Evolutionary conservation across 371 early-diverging fungal genomes (phyloP).

Genomic region (Paraphysoderma sedebokerense): DNA sequence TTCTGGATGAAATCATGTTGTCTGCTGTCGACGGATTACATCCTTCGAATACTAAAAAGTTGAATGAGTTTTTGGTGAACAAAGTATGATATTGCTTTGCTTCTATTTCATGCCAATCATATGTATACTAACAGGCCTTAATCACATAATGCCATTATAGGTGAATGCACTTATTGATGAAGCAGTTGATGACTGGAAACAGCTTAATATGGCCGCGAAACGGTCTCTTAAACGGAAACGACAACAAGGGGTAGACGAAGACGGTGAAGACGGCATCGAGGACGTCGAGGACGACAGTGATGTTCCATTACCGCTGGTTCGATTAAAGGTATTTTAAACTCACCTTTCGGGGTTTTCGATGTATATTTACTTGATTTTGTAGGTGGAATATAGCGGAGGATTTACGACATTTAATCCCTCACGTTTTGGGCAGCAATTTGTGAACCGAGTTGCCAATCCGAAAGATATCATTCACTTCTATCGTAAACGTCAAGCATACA

Average conservation of each 20-base stretch:
- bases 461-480: conserved; percentile 76
- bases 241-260: background rate
- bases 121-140: background rate
- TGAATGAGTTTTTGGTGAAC: conserved; percentile 24
- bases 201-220: conserved; percentile 22
- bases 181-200: conserved; percentile 47
- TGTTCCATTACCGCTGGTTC: conserved; percentile 52
- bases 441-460: conserved; percentile 83
- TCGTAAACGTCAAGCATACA: conserved; percentile 13
- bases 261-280: background rate
- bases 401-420: conserved; percentile 62
- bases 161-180: conserved; percentile 45
- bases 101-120: too few species aligned
- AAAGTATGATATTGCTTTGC: too few species aligned
- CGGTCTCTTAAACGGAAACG: conserved; percentile 2
- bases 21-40: conserved; percentile 20
- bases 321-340: conserved; percentile 36
- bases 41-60: conserved; percentile 17
- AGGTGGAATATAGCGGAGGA: conserved; percentile 71
- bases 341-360: background rate
- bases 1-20: conserved; percentile 54
- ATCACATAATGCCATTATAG: conserved; percentile 5
- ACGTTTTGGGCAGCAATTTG: conserved; percentile 66
- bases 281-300: background rate
- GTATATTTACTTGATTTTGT: background rate